Percentiles rank a stretch among this genome's conserved stretches.
Conservation (phyloP, 23 red algal species). For the Cyanidioschyzon merolae region DNA sequence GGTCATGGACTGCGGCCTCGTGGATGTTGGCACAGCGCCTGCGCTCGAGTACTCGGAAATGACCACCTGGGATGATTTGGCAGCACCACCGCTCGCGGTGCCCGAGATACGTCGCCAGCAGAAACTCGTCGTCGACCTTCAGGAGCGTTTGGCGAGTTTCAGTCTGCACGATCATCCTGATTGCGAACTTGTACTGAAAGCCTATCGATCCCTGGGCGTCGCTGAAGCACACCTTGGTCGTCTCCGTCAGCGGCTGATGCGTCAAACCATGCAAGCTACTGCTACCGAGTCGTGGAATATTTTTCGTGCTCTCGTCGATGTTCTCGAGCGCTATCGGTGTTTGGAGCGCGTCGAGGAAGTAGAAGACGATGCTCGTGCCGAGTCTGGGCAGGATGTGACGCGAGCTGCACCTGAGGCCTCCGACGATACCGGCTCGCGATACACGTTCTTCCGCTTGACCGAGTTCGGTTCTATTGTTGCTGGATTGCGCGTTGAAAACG, state of each 20-base stretch:
- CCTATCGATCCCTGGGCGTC: background rate
- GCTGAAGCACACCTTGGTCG: background rate
- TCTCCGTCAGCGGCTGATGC: background rate
- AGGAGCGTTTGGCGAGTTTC: conserved; percentile 13
- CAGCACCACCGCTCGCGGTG: background rate
- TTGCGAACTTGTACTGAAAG: background rate
- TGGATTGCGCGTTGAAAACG: conserved; percentile 62
- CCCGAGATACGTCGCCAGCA: conserved; percentile 34
- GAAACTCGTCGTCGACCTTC: conserved; percentile 24
- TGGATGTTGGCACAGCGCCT: background rate
- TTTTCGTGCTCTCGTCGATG: conserved; percentile 35
- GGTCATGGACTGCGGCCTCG: background rate
- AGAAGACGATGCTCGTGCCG: background rate
- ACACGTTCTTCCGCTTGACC: conserved; percentile 25
- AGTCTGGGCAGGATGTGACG: background rate
- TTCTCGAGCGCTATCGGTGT: conserved; percentile 53
- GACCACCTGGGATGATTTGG: background rate
- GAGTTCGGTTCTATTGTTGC: conserved; percentile 52
- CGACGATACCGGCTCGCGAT: background rate
- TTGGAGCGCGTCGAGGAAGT: conserved; percentile 27
- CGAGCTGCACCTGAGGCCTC: background rate
- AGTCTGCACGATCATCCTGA: conserved; percentile 21
- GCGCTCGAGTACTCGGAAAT: background rate
- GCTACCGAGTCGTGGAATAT: conserved; percentile 33
- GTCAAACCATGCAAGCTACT: background rate